phyloP scores from a whole-genome alignment of 495 filamentous ascomycete genomes.

The Pyronema domesticum region DNA sequence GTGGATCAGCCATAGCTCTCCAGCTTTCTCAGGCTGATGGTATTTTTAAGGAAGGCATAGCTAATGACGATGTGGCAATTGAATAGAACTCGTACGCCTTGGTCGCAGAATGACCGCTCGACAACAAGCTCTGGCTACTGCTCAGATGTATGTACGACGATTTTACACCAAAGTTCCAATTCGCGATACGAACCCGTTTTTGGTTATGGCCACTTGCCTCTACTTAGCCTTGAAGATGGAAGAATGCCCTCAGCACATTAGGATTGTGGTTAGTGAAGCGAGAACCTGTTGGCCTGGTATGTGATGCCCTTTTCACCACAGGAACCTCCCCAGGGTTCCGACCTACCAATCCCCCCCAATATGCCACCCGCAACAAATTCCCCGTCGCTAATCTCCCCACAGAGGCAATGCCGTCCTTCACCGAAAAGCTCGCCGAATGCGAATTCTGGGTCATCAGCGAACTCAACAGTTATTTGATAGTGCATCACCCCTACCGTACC shows the following conservation, averaged over 20 bases:
- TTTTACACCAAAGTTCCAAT: slow-evolving; percentile 89
- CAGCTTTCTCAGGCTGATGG: not conserved
- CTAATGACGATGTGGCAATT: not conserved
- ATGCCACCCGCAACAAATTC: slow-evolving; percentile 5
- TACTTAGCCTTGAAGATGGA: slow-evolving; percentile 98
- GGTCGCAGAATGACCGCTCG: slow-evolving; percentile 58
- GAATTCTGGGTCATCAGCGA: slow-evolving; percentile 93
- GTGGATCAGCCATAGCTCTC: no score
- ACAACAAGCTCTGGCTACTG: slow-evolving; percentile 87
- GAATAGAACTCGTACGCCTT: slow-evolving; percentile 58
- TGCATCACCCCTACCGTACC: slow-evolving; percentile 93
- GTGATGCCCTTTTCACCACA: slow-evolving; percentile 9
- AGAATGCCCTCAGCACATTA: slow-evolving; percentile 91
- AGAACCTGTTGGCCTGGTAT: slow-evolving; percentile 71
- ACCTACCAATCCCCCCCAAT: slow-evolving; percentile 12
- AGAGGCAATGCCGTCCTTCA: slow-evolving; percentile 67
- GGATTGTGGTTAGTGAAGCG: slow-evolving; percentile 68
- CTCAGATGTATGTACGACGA: slow-evolving; percentile 81
- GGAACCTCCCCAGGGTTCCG: not conserved
- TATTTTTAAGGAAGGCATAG: not conserved
- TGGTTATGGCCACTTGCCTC: slow-evolving; percentile 73
- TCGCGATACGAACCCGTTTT: slow-evolving; percentile 81
- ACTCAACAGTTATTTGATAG: slow-evolving; percentile 83
- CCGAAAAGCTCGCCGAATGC: slow-evolving; percentile 82
- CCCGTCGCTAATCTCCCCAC: slow-evolving; percentile 7